A percentile compares a stretch with the other conserved stretches of the same genome.
phyloP scores from a whole-genome alignment of 495 filamentous ascomycete species.

The Neurospora sp. region DNA sequence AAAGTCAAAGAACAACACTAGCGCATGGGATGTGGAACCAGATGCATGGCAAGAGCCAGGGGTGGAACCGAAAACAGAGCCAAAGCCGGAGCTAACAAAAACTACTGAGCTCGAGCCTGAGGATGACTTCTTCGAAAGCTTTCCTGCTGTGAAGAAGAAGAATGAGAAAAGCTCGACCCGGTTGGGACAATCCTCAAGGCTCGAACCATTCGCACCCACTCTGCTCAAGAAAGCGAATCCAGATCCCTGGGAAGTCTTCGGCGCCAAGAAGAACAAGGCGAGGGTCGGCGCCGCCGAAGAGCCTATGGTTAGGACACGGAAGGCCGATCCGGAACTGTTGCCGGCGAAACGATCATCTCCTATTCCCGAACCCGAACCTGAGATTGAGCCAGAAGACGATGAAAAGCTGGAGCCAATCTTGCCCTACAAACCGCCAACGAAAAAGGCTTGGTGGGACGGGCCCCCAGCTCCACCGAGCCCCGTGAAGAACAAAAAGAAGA shows the following conservation, averaged over 20 bases:
- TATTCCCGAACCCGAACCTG: neutral
- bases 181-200: constrained; percentile 11
- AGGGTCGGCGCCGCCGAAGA: constrained; percentile 10
- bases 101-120: constrained; percentile 3
- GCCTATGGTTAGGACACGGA: constrained; percentile 5
- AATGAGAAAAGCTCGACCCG: constrained; percentile 15
- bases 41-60: constrained; percentile 20
- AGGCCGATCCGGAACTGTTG: neutral
- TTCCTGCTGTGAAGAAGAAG: constrained; percentile 15
- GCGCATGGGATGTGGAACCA: constrained; percentile 14
- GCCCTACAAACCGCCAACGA: neutral
- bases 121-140: constrained; percentile 9
- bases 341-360: neutral
- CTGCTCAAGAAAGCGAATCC: neutral
- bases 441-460: neutral
- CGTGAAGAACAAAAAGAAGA: constrained; percentile 15
- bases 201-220: neutral
- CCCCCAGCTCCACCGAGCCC: constrained; percentile 1
- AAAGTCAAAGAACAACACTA: constrained; percentile 29
- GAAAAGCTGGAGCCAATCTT: constrained; percentile 2
- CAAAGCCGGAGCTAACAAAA: constrained; percentile 14
- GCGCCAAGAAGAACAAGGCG: constrained; percentile 24
- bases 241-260: constrained; percentile 5
- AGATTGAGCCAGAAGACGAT: constrained; percentile 1
- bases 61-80: constrained; percentile 20